Evolutionary conservation across 129 eudicot genomes (phyloP).

Genomic region (carrot (Daucus carota)): DH1_v3.0 NC_030382.2:55448501-55449000

Average conservation of each 20-base stretch:
- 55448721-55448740: too few relatives aligned
- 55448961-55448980: neutral
- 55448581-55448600: neutral
- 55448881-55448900: too few relatives aligned
- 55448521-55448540: neutral
- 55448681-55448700: neutral
- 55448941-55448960: too few relatives aligned
- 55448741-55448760: too few relatives aligned
- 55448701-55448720: neutral
- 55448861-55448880: too few relatives aligned
- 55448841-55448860: too few relatives aligned
- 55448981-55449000: neutral
- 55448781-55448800: too few relatives aligned
- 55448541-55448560: neutral
- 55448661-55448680: neutral
- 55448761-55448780: too few relatives aligned
- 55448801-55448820: too few relatives aligned
- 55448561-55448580: neutral
- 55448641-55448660: neutral
- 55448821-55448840: too few relatives aligned
- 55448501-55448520: neutral
- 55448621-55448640: neutral
- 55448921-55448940: too few relatives aligned
- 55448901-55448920: too few relatives aligned
- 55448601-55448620: neutral